Conservation (phyloP, 768 basidiomycete species). For the Kwoniella dejecticola region DNA sequence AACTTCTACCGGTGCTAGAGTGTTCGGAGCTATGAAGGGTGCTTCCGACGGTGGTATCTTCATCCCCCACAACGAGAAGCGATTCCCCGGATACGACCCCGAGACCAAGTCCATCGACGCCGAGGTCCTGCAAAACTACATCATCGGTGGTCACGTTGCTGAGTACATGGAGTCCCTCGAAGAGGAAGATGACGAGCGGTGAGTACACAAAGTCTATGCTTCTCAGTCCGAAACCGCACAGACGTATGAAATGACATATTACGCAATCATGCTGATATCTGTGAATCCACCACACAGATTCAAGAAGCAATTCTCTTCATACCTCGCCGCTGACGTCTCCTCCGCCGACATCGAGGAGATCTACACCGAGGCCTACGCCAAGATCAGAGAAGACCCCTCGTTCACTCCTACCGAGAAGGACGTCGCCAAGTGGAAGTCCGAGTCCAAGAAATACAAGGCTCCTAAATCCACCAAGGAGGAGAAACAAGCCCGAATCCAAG, state of each 20-base stretch:
- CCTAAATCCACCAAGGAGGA: conserved; percentile 72
- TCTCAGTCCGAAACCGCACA: too few relatives aligned
- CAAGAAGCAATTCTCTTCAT: conserved; percentile 95
- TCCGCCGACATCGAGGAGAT: conserved; percentile 98
- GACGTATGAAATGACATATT: too few relatives aligned
- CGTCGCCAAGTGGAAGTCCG: conserved; percentile 83
- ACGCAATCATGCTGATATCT: not conserved
- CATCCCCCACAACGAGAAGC: conserved; percentile 96
- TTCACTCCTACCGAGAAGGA: conserved; percentile 89
- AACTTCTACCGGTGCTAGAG: conserved; percentile 94
- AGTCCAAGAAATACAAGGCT: conserved; percentile 70
- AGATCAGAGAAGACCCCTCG: conserved; percentile 90
- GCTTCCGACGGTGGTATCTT: conserved; percentile 96
- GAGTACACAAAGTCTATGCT: conserved; percentile 16
- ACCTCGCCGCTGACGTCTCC: conserved; percentile 91
- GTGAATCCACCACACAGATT: conserved; percentile 62
- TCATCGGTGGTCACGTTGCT: conserved; percentile 93
- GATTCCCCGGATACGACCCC: conserved; percentile 95
- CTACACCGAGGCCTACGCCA: conserved; percentile 86
- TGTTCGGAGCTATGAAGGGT: conserved; percentile 98
- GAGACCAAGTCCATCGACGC: conserved; percentile 91
- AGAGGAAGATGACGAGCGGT: conserved; percentile 97
- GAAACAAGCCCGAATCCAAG: conserved; percentile 76
- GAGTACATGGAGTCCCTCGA: conserved; percentile 99
- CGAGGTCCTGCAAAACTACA: conserved; percentile 95